These are phyloP conservation scores for Exophiala sp. DNA, from an alignment of 2,329 filamentous ascomycete species.

Conservation along the genomic window DNA sequence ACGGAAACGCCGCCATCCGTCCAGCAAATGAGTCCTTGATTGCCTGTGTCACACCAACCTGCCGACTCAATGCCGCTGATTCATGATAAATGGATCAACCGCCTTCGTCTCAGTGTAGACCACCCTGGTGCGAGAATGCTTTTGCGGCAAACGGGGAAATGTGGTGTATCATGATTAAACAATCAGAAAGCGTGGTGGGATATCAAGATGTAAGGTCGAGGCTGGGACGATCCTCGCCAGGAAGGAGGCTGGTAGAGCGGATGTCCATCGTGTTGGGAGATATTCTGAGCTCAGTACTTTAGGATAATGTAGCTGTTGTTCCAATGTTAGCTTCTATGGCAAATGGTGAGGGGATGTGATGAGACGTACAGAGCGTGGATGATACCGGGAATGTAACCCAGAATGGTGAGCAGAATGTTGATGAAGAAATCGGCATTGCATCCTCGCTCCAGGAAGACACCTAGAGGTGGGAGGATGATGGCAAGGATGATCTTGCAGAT, in stretches of 20 bases:
- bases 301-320: slow-evolving; percentile 69
- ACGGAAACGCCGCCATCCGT: slow-evolving; percentile 18
- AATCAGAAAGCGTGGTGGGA: slow-evolving; percentile 20
- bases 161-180: slow-evolving; percentile 16
- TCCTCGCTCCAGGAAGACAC: slow-evolving; percentile 90
- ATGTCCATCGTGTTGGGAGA: slow-evolving; percentile 26
- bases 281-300: slow-evolving; percentile 62
- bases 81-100: neutral
- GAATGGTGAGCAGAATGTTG: slow-evolving; percentile 81
- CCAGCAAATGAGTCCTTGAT: slow-evolving; percentile 17
- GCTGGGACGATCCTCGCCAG: slow-evolving; percentile 25
- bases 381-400: slow-evolving; percentile 74
- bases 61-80: slow-evolving; percentile 5
- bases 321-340: slow-evolving; percentile 12
- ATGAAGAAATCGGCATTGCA: slow-evolving; percentile 83
- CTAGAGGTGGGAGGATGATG: slow-evolving; percentile 80
- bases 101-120: slow-evolving; percentile 1
- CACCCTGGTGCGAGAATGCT: slow-evolving; percentile 2
- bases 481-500: slow-evolving; percentile 81
- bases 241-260: slow-evolving; percentile 17
- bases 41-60: slow-evolving; percentile 14
- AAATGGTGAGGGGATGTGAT: neutral
- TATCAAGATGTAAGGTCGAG: slow-evolving; percentile 21
- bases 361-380: slow-evolving; percentile 75
- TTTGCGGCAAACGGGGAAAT: slow-evolving; percentile 5